Base-by-base conservation (phyloP, 1,139 yeast species). In the Debaryomyces coudertii region DNA sequence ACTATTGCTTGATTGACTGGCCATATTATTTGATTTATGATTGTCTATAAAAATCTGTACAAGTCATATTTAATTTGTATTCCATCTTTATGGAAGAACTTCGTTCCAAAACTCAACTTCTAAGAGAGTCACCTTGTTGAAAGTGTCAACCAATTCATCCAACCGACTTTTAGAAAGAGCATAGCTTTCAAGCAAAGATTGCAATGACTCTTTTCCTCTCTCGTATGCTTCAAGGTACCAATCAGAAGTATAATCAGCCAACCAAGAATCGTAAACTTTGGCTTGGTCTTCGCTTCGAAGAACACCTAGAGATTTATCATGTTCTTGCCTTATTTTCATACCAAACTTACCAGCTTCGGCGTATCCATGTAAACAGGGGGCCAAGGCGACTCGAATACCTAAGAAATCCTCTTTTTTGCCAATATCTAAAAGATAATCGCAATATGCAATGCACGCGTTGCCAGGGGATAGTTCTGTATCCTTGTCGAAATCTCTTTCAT, bases 281-380 rank as follows among this genome's bases (percentile, higher is more conserved):
- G 66, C 51, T 18, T 57, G 41, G n/a, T 53, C 47, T 16, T 53
- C 49, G 18, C 34, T 18, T 9, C 46, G 39, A 7, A 46, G 42
- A 2, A 29, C 50, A 18, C 52, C 53, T 42, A 51, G 44, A 1
- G 40, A 28, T 5, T 47, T 55, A 20, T 52, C 52, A 20, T 45
- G 51, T 0, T 36, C 15, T 9, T 47, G 48, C 29, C 64, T 48
- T 1, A 58, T 42, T 23, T 25, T 22, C 24, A 22, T 11, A 5
- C 44, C 45, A 15, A 36, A 47, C 0, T 44, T 40, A 0, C 71
- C 78, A 0, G 87, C 84, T 47, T 80, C 77, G 31, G 78, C 78
- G 61, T 86, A 87, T 1, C 96, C 96, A 60, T 84, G 79, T 36
- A 87, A 66, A 62, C 96, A 88, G 0, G 96, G 95, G 2, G 90